Percentiles rank a stretch among this genome's conserved stretches.
These are phyloP conservation scores for Aspergillus tanneri DNA, from an alignment of 2,329 filamentous ascomycete genomes.

Conservation along the genomic window DNA sequence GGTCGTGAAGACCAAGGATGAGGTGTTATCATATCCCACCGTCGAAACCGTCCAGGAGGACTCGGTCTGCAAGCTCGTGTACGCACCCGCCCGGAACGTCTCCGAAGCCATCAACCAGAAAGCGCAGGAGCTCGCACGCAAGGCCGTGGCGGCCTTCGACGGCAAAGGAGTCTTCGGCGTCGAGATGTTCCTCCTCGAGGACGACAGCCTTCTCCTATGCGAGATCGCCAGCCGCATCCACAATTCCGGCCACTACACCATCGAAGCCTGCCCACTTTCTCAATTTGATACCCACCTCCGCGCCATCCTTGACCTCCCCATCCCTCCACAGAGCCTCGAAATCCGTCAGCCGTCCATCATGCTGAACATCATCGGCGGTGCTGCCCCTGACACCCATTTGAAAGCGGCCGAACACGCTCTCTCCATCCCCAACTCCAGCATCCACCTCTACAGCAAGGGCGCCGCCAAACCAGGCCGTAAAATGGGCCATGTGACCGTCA, in stretches of 20 bases:
- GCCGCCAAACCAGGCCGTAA: constrained; percentile 83
- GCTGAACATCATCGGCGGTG: constrained; percentile 57
- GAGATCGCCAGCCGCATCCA: constrained; percentile 82
- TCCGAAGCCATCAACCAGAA: constrained; percentile 58
- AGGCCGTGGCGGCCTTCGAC: constrained; percentile 75
- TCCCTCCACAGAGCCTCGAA: constrained; percentile 51
- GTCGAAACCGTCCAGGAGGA: constrained; percentile 96
- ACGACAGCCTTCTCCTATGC: constrained; percentile 74
- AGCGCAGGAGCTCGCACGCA: constrained; percentile 74
- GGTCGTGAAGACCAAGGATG: constrained; percentile 84
- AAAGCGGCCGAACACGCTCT: constrained; percentile 58
- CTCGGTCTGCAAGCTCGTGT: constrained; percentile 90
- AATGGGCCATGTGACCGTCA: constrained; percentile 90
- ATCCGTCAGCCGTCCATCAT: constrained; percentile 52
- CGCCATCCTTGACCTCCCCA: constrained; percentile 72
- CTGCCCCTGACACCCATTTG: constrained; percentile 62
- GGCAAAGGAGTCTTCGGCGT: constrained; percentile 95
- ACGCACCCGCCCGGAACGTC: constrained; percentile 75
- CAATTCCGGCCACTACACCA: constrained; percentile 94
- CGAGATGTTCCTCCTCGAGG: constrained; percentile 84
- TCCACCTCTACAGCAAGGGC: constrained; percentile 91
- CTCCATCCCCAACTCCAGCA: constrained; percentile 57
- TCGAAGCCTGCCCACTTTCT: constrained; percentile 84
- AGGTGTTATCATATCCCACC: constrained; percentile 73
- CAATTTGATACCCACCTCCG: constrained; percentile 90